Evolutionary conservation across 495 filamentous ascomycete genomes (phyloP).

Genomic region (Penicillium odoratum): DNA sequence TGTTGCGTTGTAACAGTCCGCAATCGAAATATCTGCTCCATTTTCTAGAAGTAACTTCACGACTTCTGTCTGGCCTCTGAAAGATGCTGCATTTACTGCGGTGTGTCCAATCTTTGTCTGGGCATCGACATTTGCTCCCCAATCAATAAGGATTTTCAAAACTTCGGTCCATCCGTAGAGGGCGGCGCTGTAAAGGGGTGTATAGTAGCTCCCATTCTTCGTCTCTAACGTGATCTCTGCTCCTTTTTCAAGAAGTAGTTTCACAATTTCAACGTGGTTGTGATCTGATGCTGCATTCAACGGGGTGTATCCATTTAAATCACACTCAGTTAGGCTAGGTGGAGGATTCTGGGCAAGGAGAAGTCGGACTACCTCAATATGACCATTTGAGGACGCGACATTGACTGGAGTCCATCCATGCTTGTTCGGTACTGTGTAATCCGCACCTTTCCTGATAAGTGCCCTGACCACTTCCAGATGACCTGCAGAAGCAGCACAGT

Average conservation of each 20-base stretch:
- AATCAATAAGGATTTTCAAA: not conserved
- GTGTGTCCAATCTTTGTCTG: not conserved
- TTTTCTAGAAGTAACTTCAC: not conserved
- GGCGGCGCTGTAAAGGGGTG: not conserved
- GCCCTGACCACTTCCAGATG: not conserved
- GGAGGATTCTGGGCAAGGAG: not conserved
- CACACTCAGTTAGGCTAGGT: not conserved
- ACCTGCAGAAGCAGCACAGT: not conserved
- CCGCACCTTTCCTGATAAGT: not conserved
- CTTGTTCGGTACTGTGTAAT: not conserved
- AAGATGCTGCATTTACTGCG: not conserved
- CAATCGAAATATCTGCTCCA: not conserved
- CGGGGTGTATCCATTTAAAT: not conserved
- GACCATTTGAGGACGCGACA: not conserved
- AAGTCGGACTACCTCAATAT: not conserved
- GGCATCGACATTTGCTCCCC: not conserved
- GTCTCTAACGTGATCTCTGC: constrained; percentile 1
- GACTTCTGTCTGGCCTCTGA: not conserved
- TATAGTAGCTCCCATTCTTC: not conserved
- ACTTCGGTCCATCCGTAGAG: not conserved
- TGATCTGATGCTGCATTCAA: not conserved
- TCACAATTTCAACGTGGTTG: not conserved
- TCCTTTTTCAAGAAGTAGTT: constrained; percentile 1
- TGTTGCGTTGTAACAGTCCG: not conserved
- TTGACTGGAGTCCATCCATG: not conserved